A percentile compares a stretch with the other conserved stretches of the same genome.
These are phyloP conservation scores for Phytopythium cucurbitacearum DNA, from an alignment of 352 stramenopile species.

Conservation along the genomic window DNA sequence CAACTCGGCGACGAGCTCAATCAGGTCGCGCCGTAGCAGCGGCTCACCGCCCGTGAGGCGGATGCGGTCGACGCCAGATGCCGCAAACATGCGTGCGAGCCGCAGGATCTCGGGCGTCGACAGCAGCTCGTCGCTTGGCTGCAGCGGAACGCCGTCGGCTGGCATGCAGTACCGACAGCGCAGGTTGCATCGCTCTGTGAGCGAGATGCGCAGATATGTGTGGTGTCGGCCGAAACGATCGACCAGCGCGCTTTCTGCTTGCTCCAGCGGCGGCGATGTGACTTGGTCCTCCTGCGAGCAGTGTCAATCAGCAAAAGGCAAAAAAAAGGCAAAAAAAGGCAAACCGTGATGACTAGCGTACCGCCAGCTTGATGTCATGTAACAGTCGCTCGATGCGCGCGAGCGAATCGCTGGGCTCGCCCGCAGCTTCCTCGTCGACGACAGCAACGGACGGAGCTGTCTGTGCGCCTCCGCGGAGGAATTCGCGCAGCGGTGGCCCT, in stretches of 20 bases:
- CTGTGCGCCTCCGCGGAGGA: constrained; percentile 13
- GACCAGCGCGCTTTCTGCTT: constrained; percentile 26
- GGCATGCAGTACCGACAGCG: constrained; percentile 98
- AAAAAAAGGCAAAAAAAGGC: neutral
- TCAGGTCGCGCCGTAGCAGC: constrained; percentile 52
- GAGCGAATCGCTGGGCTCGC: constrained; percentile 17
- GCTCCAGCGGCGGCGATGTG: neutral
- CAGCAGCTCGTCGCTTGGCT: constrained; percentile 75
- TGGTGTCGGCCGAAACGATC: constrained; percentile 91
- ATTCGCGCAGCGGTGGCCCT: constrained; percentile 31
- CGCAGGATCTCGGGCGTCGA: constrained; percentile 90
- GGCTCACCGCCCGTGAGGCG: constrained; percentile 95
- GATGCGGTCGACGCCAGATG: constrained; percentile 90
- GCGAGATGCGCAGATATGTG: constrained; percentile 94
- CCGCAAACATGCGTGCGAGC: constrained; percentile 87
- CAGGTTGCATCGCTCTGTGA: constrained; percentile 96
- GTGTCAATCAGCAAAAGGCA: neutral
- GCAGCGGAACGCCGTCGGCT: constrained; percentile 88
- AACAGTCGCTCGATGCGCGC: constrained; percentile 39
- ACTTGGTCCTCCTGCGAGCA: constrained; percentile 2
- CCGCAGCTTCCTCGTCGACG: constrained; percentile 1
- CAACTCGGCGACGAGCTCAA: constrained; percentile 46
- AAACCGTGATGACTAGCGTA: constrained; percentile 6
- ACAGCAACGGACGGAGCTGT: neutral
- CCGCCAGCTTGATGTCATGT: constrained; percentile 24